Evolutionary conservation across 2,329 filamentous ascomycete genomes (phyloP).

Genomic region (Colletotrichum sp.): DNA sequence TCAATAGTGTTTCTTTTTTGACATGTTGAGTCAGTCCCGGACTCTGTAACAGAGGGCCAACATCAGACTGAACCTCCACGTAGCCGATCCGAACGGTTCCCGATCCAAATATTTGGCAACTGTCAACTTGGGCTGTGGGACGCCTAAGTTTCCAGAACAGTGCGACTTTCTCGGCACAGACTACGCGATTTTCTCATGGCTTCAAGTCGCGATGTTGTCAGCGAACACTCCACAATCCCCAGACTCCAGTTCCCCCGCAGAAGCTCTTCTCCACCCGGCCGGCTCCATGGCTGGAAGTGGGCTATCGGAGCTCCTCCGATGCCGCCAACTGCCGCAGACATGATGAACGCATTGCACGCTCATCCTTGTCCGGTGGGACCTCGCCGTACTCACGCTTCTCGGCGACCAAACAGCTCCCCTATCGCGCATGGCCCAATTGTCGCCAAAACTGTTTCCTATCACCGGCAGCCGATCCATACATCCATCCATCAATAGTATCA

Average conservation of each 20-base stretch:
- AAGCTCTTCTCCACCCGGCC: background rate
- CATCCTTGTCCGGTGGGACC: background rate
- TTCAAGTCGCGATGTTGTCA: background rate
- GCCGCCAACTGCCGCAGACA: background rate
- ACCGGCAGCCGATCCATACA: constrained; percentile 4
- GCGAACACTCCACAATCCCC: background rate
- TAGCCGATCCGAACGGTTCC: background rate
- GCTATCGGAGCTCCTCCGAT: background rate
- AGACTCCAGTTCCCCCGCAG: background rate
- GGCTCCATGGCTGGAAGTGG: background rate
- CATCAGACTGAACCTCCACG: background rate
- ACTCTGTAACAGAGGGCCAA: background rate
- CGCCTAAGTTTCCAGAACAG: background rate
- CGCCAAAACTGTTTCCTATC: background rate
- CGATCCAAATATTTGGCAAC: background rate
- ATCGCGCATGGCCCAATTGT: background rate
- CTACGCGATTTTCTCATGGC: background rate
- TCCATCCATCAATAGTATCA: background rate
- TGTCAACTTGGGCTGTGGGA: background rate
- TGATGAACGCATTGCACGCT: background rate
- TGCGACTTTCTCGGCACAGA: background rate
- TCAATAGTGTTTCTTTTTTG: background rate
- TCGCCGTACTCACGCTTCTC: background rate
- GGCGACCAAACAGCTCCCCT: background rate
- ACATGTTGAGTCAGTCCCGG: background rate